These are phyloP conservation scores for Cercospora nicotianae DNA, from an alignment of 2,329 filamentous ascomycete genomes.

Conservation along the genomic window DNA sequence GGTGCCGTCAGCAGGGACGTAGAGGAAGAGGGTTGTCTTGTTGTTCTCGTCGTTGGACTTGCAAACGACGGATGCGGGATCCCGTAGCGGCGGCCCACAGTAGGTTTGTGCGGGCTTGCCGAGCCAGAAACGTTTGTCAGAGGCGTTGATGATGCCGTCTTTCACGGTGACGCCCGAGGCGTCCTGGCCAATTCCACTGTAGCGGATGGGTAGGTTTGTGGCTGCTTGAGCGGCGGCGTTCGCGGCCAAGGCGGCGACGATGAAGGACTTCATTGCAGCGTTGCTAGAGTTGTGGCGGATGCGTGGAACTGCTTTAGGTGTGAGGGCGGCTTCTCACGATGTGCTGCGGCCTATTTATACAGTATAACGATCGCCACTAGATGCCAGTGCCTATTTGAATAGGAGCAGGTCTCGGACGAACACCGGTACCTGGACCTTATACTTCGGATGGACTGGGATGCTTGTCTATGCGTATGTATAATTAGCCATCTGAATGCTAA, in stretches of 20 bases:
- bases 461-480: not conserved
- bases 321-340: not conserved
- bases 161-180: not conserved
- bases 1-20: not conserved
- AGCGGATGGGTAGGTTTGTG: not conserved
- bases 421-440: not conserved
- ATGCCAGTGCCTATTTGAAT: not conserved
- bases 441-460: not conserved
- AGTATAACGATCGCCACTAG: not conserved
- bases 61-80: not conserved
- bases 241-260: not conserved
- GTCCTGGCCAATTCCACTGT: not conserved
- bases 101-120: not conserved
- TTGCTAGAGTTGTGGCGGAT: not conserved
- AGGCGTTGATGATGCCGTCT: not conserved
- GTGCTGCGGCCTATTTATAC: not conserved
- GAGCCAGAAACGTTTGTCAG: not conserved
- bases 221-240: not conserved
- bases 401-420: not conserved
- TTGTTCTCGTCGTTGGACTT: not conserved
- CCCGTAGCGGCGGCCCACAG: too few relatives aligned
- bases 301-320: not conserved
- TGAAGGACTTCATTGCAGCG: not conserved
- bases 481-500: not conserved
- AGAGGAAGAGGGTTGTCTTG: not conserved